Percentiles rank a stretch among this genome's conserved stretches.
Evolutionary conservation across 208 protist genomes (phyloP).

Genomic region (Leishmania gerbilli): DNA sequence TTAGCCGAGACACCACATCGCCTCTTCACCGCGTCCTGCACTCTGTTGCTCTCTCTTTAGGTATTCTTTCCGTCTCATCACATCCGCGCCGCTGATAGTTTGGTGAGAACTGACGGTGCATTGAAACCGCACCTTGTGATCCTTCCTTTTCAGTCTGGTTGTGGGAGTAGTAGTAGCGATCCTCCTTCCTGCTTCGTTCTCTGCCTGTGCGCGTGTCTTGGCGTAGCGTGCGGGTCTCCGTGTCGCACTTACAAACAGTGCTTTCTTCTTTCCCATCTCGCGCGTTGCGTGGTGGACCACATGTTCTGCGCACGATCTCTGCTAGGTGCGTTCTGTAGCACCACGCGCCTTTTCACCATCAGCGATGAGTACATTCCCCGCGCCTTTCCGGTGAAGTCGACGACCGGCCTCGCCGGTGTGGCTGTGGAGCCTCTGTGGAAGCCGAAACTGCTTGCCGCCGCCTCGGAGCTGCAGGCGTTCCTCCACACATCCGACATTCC

Average conservation of each 20-base stretch:
- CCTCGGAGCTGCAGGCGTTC: slow-evolving; percentile 85
- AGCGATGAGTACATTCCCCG: slow-evolving; percentile 93
- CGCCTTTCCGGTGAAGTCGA: slow-evolving; percentile 91
- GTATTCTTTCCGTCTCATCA: neutral
- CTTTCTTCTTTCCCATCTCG: neutral
- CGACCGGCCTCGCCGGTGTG: slow-evolving; percentile 87
- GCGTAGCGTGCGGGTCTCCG: neutral
- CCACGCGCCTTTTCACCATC: slow-evolving; percentile 57
- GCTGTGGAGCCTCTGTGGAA: slow-evolving; percentile 92
- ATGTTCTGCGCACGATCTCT: slow-evolving; percentile 29
- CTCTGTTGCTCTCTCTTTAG: neutral
- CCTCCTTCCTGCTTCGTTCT: neutral
- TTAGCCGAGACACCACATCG: neutral
- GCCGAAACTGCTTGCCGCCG: slow-evolving; percentile 87
- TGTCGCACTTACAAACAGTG: neutral
- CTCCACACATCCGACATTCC: slow-evolving; percentile 86
- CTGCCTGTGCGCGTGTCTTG: neutral
- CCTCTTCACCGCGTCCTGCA: neutral
- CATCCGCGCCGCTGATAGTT: neutral
- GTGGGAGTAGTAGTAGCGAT: neutral
- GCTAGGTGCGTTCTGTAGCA: slow-evolving; percentile 55
- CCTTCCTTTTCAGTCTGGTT: neutral
- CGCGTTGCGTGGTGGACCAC: neutral
- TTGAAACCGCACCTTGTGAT: neutral
- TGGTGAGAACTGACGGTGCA: neutral